Base-by-base conservation (phyloP, 352 stramenopile species). In the Thraustotheca clavata region DNA sequence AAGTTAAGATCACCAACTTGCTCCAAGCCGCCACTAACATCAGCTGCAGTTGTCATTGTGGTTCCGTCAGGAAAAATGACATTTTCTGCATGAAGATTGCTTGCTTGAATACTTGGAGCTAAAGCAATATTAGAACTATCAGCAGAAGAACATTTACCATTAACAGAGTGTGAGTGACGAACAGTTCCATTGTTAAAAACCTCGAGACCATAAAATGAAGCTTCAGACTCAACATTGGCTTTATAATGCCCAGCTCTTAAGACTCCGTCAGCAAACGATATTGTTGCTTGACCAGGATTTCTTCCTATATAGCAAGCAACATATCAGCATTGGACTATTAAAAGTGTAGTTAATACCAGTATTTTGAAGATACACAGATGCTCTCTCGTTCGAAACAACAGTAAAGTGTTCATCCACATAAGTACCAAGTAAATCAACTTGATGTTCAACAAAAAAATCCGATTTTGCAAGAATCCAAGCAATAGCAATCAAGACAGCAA, bases 361-460 rank as follows among this genome's bases (percentile, higher is more conserved):
- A 62, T 93, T 93, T 35, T 91, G 70, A 60, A 81, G 79, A 50
- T 87, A 77, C 59, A 83, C 80, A 26, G 71, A 63, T 3, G 69
- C 40, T 32, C 82, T 77, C 47, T 90, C 71, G 20, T 82, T 68
- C 32, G 84, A 83, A 26, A 93, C 79, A 27, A 91, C 81, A 5
- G 81, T 90, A 43, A 91, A 93, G 14, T 80, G 72, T 29, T 91
- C 86, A 52, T 93, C 84, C 49, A 93, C 79, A 0, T 78, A 91
- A 33, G 80, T 86, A 20, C 81, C 82, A 34, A 93, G 82, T n/a
- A 93, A 49, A 29, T 93, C 82, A 32, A 71, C 86, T 63, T 91
- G 84, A 62, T 93, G 81, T 8, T 76, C 81, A 62, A 76, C 76
- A 34, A 93, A 93, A 71, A 93, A 91, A 61, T 91, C 81, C 9